phyloP scores from a whole-genome alignment of 352 stramenopile species.

The Phytophthora nicotianae region DNA sequence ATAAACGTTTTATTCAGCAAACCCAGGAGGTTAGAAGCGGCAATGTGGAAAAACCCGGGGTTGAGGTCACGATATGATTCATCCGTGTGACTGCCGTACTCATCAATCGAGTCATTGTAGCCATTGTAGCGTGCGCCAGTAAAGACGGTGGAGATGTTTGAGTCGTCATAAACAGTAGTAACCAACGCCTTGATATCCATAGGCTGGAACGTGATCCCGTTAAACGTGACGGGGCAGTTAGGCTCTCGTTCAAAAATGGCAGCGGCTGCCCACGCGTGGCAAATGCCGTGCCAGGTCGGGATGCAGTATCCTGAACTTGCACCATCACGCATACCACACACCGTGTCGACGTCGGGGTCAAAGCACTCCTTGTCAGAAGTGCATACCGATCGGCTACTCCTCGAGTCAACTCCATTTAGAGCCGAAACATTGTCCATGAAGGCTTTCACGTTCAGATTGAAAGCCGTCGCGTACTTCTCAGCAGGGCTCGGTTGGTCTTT shows the following conservation, averaged over 20 bases:
- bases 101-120: conserved; percentile 18
- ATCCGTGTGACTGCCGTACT: conserved; percentile 38
- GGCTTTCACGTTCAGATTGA: background rate
- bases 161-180: conserved; percentile 32
- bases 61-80: conserved; percentile 27
- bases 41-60: conserved; percentile 41
- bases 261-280: conserved; percentile 38
- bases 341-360: background rate
- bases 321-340: conserved; percentile 25
- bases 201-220: conserved; percentile 36
- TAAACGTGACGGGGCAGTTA: conserved; percentile 34
- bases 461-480: conserved; percentile 5
- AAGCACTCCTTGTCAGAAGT: background rate
- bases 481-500: background rate
- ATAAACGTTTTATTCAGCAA: conserved; percentile 43
- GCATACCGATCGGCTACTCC: background rate
- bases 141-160: conserved; percentile 29
- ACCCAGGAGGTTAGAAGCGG: conserved; percentile 40
- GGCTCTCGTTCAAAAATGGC: conserved; percentile 39
- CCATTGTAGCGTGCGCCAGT: conserved; percentile 28
- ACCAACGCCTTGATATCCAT: conserved; percentile 38
- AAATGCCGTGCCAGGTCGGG: conserved; percentile 42
- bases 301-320: conserved; percentile 31
- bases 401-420: background rate
- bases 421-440: background rate